Evolutionary conservation across 1,284 basidiomycete genomes (phyloP).

Genomic region (Mrakiaceae sp.): DNA sequence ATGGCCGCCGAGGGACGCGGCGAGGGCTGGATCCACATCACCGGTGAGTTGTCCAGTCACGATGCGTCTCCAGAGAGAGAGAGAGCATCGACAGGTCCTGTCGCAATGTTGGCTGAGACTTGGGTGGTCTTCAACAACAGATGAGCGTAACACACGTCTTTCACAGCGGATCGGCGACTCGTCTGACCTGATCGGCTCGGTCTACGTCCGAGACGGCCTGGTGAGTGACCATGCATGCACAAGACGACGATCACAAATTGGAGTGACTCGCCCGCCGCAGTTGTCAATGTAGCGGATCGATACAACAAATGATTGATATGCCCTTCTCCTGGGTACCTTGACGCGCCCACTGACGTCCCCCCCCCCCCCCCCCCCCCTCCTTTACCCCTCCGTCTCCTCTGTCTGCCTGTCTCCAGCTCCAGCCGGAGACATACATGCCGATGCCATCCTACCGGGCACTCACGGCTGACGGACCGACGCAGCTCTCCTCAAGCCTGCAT

Average conservation of each 20-base stretch:
- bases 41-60: neutral
- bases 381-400: neutral
- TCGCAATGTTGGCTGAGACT: too few species aligned
- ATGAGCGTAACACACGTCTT: conserved; percentile 9
- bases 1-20: conserved; percentile 1
- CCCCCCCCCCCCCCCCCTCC: neutral
- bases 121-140: neutral
- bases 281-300: too few species aligned
- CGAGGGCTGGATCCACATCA: conserved; percentile 8
- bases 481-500: conserved; percentile 2
- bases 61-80: too few species aligned
- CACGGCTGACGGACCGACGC: conserved; percentile 2
- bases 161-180: conserved; percentile 6
- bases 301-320: too few species aligned
- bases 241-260: too few species aligned
- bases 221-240: neutral
- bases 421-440: conserved; percentile 1
- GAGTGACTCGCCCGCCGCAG: too few species aligned
- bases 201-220: conserved; percentile 1
- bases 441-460: conserved; percentile 1
- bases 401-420: neutral
- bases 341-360: too few species aligned
- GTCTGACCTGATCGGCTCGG: conserved; percentile 5
- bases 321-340: too few species aligned
- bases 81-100: too few species aligned